A percentile compares a stretch with the other conserved stretches of the same genome.
phyloP scores from a whole-genome alignment of 208 protist species.

The Trypanosoma mega region DNA sequence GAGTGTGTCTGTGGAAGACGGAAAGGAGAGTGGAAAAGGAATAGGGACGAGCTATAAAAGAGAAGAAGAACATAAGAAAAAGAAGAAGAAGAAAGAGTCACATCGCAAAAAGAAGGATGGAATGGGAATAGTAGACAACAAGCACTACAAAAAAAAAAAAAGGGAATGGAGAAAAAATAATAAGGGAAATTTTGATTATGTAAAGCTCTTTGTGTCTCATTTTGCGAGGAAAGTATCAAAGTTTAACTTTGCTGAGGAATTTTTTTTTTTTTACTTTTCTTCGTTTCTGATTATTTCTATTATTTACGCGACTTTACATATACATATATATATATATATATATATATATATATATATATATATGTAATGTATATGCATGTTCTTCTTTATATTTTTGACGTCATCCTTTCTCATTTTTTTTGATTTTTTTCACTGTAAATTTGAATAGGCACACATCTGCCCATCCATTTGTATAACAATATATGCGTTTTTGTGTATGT shows the following conservation, averaged over 20 bases:
- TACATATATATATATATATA: too few species aligned
- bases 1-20: neutral
- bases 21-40: neutral
- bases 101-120: neutral
- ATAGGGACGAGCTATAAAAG: slow-evolving; percentile 1
- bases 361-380: neutral
- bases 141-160: neutral
- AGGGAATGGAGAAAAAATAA: neutral
- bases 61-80: neutral
- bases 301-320: neutral
- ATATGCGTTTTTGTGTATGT: slow-evolving; percentile 1
- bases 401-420: neutral
- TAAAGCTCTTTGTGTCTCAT: too few species aligned
- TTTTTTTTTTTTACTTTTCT: slow-evolving; percentile 4
- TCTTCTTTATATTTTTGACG: neutral
- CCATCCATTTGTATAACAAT: slow-evolving; percentile 4
- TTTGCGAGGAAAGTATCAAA: too few species aligned
- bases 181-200: too few species aligned
- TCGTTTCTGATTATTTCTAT: slow-evolving; percentile 8
- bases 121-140: too few species aligned
- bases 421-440: slow-evolving; percentile 2
- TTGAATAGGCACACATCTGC: slow-evolving; percentile 1
- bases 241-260: neutral
- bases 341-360: too few species aligned
- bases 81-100: neutral